Evolutionary conservation across 805 yeast species (phyloP).

Genomic region (Spathaspora gorwiae): DNA sequence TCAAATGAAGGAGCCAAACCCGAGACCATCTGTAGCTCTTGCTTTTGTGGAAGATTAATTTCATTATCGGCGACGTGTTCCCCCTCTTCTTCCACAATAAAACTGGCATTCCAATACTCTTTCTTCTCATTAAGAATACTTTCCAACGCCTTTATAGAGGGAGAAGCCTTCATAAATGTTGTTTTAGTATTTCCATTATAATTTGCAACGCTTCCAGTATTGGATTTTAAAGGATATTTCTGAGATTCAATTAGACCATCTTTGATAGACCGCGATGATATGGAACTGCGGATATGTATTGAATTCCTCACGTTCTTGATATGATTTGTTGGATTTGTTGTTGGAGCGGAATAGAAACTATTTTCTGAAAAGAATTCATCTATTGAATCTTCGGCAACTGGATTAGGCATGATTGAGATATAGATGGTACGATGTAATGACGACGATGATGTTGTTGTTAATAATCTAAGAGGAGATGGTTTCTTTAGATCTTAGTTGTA

Average conservation of each 20-base stretch:
- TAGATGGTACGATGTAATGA: too few species aligned
- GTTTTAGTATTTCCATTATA: conserved; percentile 11
- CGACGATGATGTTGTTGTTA: too few species aligned
- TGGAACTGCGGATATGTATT: conserved; percentile 22
- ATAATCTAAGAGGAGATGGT: too few species aligned
- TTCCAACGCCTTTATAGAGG: conserved; percentile 40
- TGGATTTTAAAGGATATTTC: too few species aligned
- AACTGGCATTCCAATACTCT: background rate
- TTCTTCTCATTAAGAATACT: conserved; percentile 22
- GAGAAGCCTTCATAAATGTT: conserved; percentile 33
- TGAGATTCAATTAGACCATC: conserved; percentile 9
- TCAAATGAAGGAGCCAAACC: background rate
- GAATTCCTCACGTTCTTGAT: conserved; percentile 21
- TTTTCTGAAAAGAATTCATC: conserved; percentile 32
- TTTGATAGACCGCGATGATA: conserved; percentile 21
- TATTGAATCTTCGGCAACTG: conserved; percentile 2
- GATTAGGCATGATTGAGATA: too few species aligned
- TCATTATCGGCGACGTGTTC: conserved; percentile 14
- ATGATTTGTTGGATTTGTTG: conserved; percentile 16
- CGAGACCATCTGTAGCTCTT: background rate
- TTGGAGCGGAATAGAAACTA: conserved; percentile 28
- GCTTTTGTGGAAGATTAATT: background rate
- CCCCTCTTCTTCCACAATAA: conserved; percentile 15
- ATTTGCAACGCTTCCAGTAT: background rate
- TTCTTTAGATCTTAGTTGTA: too few species aligned